Conservation (phyloP, 2,329 filamentous ascomycete species). For the Aurifilum marmelostoma region DNA sequence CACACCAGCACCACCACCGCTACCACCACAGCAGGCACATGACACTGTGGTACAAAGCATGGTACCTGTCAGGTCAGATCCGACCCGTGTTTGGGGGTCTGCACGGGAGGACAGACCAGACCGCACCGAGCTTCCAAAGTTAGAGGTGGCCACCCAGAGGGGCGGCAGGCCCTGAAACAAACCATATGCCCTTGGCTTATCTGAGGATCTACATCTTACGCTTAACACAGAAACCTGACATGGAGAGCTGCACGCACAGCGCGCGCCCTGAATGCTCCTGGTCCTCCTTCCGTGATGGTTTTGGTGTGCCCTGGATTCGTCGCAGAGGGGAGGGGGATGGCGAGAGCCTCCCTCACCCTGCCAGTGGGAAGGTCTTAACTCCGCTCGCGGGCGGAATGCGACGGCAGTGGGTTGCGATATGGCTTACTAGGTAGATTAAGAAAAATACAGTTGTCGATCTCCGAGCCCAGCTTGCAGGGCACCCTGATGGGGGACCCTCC, state of each 20-base stretch:
- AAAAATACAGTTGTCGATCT: neutral
- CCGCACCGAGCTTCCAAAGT: slow-evolving; percentile 6
- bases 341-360: too few relatives aligned
- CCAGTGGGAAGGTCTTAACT: too few relatives aligned
- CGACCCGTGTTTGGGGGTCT: neutral
- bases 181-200: neutral
- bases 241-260: too few relatives aligned
- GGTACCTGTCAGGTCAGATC: neutral
- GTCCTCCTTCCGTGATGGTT: neutral
- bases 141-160: neutral
- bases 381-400: neutral
- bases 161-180: slow-evolving; percentile 9
- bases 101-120: neutral
- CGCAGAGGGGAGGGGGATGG: too few relatives aligned
- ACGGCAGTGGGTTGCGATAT: neutral
- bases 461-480: neutral
- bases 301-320: neutral
- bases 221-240: neutral
- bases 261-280: neutral
- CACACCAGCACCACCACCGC: too few relatives aligned
- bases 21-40: neutral
- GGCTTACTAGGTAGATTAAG: neutral
- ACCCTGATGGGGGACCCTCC: neutral
- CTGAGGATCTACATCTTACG: neutral
- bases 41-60: neutral